Percentiles rank a stretch among this genome's conserved stretches.
These are phyloP conservation scores for Bipolaris zeicola DNA, from an alignment of 2,329 filamentous ascomycete species.

Conservation along the genomic window DNA sequence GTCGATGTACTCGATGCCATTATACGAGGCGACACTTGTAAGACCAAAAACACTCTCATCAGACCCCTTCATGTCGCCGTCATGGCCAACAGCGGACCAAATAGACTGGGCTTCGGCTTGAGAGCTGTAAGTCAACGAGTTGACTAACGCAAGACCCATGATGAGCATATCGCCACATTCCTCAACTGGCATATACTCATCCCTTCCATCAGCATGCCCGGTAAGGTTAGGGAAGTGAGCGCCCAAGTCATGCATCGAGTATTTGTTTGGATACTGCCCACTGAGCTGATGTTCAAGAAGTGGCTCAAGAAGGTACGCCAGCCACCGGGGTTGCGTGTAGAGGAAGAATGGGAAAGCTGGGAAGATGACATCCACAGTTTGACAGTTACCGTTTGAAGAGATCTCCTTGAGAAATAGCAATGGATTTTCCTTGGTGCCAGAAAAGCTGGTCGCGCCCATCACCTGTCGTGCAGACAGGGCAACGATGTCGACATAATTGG, in stretches of 20 bases:
- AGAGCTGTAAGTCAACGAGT: slow-evolving; percentile 70
- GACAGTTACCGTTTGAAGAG: slow-evolving; percentile 81
- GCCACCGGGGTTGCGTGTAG: slow-evolving; percentile 81
- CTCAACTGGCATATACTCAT: slow-evolving; percentile 78
- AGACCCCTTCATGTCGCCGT: slow-evolving; percentile 26
- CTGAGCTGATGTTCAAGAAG: slow-evolving; percentile 81
- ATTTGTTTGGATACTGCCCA: slow-evolving; percentile 82
- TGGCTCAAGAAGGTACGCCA: slow-evolving; percentile 79
- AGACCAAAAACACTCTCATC: slow-evolving; percentile 56
- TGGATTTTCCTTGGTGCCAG: slow-evolving; percentile 71
- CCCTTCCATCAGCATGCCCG: slow-evolving; percentile 70
- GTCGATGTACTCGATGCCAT: slow-evolving; percentile 65
- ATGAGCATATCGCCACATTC: slow-evolving; percentile 84
- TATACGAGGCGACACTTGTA: slow-evolving; percentile 53
- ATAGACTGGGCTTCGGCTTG: slow-evolving; percentile 62
- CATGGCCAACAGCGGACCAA: slow-evolving; percentile 57
- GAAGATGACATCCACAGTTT: slow-evolving; percentile 88
- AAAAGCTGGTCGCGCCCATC: slow-evolving; percentile 76
- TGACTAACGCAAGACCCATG: slow-evolving; percentile 78
- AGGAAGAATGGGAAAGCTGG: slow-evolving; percentile 85
- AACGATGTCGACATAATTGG: slow-evolving; percentile 77
- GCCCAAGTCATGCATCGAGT: slow-evolving; percentile 79
- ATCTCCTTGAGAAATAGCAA: slow-evolving; percentile 86
- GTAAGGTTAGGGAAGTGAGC: slow-evolving; percentile 77
- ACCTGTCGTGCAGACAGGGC: slow-evolving; percentile 80